These are phyloP conservation scores for Recurvomyces mirabilis DNA, from an alignment of 495 filamentous ascomycete genomes.

Conservation along the genomic window DNA sequence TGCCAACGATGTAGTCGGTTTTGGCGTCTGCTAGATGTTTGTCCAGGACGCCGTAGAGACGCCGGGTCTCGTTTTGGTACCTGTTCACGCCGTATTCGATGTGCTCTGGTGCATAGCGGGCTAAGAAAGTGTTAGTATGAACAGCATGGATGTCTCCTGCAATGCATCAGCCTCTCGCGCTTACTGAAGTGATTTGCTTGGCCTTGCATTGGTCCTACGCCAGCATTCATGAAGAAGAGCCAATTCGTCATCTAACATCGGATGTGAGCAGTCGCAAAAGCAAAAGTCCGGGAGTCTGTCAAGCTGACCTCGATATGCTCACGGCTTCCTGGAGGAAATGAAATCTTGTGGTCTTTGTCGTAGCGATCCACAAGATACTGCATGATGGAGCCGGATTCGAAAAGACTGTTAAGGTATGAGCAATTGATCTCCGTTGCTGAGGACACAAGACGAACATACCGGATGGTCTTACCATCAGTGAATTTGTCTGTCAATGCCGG, in stretches of 20 bases:
- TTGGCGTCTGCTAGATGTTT: conserved; percentile 48
- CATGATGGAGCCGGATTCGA: conserved; percentile 78
- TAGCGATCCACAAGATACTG: conserved; percentile 75
- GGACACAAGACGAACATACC: conserved; percentile 7
- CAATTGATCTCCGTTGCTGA: background rate
- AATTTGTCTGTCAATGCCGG: conserved; percentile 71
- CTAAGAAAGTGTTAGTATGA: background rate
- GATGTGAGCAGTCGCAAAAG: no score
- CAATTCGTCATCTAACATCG: conserved; percentile 52
- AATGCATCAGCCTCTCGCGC: no score
- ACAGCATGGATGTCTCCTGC: background rate
- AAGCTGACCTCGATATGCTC: conserved; percentile 56
- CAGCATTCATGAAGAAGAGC: conserved; percentile 56
- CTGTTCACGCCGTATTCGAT: conserved; percentile 78
- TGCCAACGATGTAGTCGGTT: conserved; percentile 57
- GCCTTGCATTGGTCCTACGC: conserved; percentile 87
- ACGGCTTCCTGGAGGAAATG: conserved; percentile 59
- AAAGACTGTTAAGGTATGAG: conserved; percentile 35
- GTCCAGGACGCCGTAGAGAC: conserved; percentile 72
- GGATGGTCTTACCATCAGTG: conserved; percentile 58
- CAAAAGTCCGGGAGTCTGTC: no score
- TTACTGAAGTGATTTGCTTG: conserved; percentile 91
- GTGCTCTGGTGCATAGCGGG: conserved; percentile 72
- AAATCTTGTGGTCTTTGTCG: conserved; percentile 74
- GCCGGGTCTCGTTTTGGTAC: conserved; percentile 69